Conservation (phyloP, 2,329 filamentous ascomycete genomes). For the Penicillium sp. region DNA sequence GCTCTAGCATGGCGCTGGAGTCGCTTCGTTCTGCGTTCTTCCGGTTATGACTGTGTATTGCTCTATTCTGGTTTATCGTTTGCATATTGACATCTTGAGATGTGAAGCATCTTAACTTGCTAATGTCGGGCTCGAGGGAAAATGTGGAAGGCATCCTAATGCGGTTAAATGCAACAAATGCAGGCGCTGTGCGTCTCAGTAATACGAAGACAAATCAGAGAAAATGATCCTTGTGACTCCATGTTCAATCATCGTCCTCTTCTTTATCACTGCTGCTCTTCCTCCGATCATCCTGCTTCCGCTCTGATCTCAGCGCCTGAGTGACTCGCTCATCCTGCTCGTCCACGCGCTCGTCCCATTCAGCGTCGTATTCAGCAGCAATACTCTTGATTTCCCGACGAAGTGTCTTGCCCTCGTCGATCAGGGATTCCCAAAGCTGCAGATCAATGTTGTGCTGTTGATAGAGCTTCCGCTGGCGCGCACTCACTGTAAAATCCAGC, state of each 20-base stretch:
- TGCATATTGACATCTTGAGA: neutral
- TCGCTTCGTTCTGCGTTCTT: neutral
- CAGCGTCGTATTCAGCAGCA: constrained; percentile 84
- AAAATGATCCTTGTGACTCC: neutral
- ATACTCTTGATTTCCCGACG: constrained; percentile 77
- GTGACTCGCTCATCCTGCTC: constrained; percentile 64
- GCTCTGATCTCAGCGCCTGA: constrained; percentile 54
- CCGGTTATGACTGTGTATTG: neutral
- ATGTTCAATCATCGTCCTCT: constrained; percentile 29
- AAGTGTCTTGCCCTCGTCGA: constrained; percentile 77
- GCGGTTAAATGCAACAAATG: constrained; percentile 10
- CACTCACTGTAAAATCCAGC: constrained; percentile 81
- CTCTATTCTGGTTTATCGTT: constrained; percentile 7
- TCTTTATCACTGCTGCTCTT: constrained; percentile 32
- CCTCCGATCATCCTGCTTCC: constrained; percentile 42
- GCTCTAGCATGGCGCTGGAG: constrained; percentile 15
- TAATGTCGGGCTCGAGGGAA: neutral
- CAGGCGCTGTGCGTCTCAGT: neutral
- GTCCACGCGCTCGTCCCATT: constrained; percentile 79
- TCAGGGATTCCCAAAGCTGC: constrained; percentile 72
- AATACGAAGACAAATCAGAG: constrained; percentile 1
- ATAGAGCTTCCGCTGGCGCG: constrained; percentile 76
- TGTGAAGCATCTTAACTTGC: neutral
- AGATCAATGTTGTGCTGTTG: constrained; percentile 73
- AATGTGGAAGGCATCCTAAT: neutral